These are phyloP conservation scores for Rutstroemia sp. DNA, from an alignment of 2,329 filamentous ascomycete genomes.

Conservation along the genomic window DNA sequence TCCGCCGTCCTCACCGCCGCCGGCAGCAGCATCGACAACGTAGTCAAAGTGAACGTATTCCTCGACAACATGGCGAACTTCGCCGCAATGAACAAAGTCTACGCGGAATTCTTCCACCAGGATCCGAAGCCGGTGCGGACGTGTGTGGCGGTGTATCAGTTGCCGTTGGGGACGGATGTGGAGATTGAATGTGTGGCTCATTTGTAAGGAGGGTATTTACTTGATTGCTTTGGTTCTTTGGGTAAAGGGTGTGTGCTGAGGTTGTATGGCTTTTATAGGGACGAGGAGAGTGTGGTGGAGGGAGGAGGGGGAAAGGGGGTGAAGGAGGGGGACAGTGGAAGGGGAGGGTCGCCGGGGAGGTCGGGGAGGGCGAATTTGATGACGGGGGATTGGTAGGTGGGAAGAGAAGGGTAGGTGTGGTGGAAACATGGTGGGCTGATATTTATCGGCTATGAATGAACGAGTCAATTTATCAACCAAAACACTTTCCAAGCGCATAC, in stretches of 20 bases:
- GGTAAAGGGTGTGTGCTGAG: not conserved
- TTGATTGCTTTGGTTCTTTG: not conserved
- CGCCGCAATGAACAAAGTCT: constrained; percentile 48
- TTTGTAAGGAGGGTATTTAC: constrained; percentile 20
- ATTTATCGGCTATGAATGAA: not conserved
- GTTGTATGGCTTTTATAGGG: too few species aligned
- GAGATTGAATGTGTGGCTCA: constrained; percentile 46
- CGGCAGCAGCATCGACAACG: constrained; percentile 50
- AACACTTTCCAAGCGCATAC: not conserved
- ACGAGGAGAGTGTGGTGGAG: too few species aligned
- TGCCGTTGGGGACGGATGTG: constrained; percentile 43
- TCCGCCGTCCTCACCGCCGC: constrained; percentile 51
- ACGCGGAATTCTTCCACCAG: constrained; percentile 40
- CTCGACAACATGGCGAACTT: constrained; percentile 60
- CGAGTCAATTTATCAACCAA: not conserved
- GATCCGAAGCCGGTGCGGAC: constrained; percentile 41
- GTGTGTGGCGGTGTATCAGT: constrained; percentile 44
- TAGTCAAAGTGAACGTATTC: constrained; percentile 62
- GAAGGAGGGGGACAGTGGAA: not conserved
- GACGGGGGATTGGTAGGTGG: constrained; percentile 3
- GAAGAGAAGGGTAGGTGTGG: not conserved
- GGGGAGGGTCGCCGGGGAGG: not conserved
- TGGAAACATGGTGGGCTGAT: not conserved
- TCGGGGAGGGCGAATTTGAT: not conserved
- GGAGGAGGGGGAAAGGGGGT: too few species aligned